Base-by-base conservation (phyloP, 345 rosid species). In the Eucalyptus albens region DNA sequence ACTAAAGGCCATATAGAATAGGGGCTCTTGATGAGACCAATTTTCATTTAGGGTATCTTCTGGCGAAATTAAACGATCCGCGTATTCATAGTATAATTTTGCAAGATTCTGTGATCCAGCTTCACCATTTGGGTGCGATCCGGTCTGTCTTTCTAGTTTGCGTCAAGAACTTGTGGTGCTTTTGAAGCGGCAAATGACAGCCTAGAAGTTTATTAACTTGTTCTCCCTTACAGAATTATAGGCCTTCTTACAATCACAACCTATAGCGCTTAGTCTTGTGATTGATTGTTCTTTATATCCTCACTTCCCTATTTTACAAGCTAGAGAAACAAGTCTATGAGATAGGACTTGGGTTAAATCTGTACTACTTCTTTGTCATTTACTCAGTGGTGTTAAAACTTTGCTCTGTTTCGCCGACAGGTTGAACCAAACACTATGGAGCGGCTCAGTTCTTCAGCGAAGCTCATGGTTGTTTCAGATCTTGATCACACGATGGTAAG, bases 401-500 rank as follows among this genome's bases (percentile, higher is more conserved):
- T 88, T 88, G 88, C 33, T 14, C 51, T 88, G 42, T 77, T 77
- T 40, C 9, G 2, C 47, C 24, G 15, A 40, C 45, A 77, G 83
- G 26, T 40, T 77, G 27, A 21, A 77, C 83, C 65, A 85, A 88
- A 42, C 88, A 83, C 89, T 85, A 98, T 98, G 99, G 96, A 97
- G 89, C 94, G 96, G 86, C 94, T 97, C 67, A 93, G 90, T 81
- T 88, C 92, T 91, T 87, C 96, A 37, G 94, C 99, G n/a, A 98
- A 96, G 87, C 91, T 98, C 26, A 97, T 98, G 99, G 94, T 98
- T 29, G 99, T 98, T 90, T 97, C 99, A 3, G 99, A 98, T 94
- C 99, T 98, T 92, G 99, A 98, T 92, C 96, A 97, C 65, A 97
- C 99, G 15, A 98, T 98, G 99, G 99, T 98, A 87, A 86, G 83